Percentiles rank a stretch among this genome's conserved stretches.
Evolutionary conservation across 1,284 basidiomycete genomes (phyloP).

Genomic region (Fistulinella staudtii): DNA sequence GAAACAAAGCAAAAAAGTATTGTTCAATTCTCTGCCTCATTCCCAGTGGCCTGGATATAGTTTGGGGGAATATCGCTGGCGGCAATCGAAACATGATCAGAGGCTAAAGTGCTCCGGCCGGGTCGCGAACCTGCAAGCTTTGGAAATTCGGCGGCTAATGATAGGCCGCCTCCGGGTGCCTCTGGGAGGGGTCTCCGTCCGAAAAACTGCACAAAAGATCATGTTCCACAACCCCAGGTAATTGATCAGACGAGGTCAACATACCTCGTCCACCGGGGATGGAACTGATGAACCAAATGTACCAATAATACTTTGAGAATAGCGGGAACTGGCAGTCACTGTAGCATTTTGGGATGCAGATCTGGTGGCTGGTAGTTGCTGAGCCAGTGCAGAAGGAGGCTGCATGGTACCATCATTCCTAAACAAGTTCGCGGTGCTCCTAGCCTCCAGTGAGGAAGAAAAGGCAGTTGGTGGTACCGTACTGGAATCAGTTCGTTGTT

Average conservation of each 20-base stretch:
- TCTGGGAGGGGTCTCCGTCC: conserved; percentile 25
- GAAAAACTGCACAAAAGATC: background rate
- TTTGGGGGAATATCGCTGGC: conserved; percentile 21
- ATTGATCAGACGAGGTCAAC: background rate
- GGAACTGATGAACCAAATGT: conserved; percentile 2
- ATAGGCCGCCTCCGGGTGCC: conserved; percentile 21
- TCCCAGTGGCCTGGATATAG: conserved; percentile 20
- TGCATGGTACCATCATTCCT: conserved; percentile 6
- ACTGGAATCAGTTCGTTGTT: conserved; percentile 2
- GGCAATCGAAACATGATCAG: conserved; percentile 11
- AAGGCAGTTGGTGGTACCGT: conserved; percentile 7
- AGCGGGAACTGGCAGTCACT: conserved; percentile 2
- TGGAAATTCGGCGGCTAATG: conserved; percentile 16
- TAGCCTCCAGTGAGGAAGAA: conserved; percentile 21
- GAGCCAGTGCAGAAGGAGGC: conserved; percentile 5
- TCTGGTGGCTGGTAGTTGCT: conserved; percentile 8
- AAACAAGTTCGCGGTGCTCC: conserved; percentile 9
- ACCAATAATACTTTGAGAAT: conserved; percentile 12
- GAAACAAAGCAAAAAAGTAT: background rate
- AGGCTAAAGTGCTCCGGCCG: conserved; percentile 3
- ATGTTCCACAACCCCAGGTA: background rate
- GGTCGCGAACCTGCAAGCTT: conserved; percentile 12
- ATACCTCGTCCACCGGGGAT: conserved; percentile 20
- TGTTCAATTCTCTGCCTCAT: background rate
- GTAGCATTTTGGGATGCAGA: background rate